Base-by-base conservation (phyloP, 2,329 filamentous ascomycete species). In the Cryphonectria naterciae region DNA sequence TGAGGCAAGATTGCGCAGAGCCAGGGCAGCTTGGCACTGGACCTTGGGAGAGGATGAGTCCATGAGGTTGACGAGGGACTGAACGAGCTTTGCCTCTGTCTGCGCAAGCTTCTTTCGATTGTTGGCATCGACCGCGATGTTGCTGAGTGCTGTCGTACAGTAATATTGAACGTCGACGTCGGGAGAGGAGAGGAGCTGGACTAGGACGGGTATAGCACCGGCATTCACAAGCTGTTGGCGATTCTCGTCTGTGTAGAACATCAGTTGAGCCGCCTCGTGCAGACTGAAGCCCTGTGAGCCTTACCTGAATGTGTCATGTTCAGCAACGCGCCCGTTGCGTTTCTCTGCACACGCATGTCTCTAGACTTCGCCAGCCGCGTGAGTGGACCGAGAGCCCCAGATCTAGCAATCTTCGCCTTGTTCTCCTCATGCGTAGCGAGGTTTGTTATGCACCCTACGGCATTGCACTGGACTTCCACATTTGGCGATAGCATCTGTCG, bases 101-200 rank as follows among this genome's bases (percentile, higher is more conserved):
- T 97, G 92, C 41, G 95, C 94, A 68, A 99, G 88, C 80, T 95
- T 94, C 78, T 95, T 94, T 75, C 96, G 88, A 83, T 98, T 98
- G 77, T 90, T 92, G 62, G 92, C 88, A 79, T 99, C 96, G 68
- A 99, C 96, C 8, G 96, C 96, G 76, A 99, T 99, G 81, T 99
- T 99, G 86, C 95, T 98, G 71, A 99, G 88, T 17, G 96, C 96
- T 5, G 96, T 99, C 25, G 96, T 99, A 84, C 96, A 99, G 83
- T 99, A 99, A 83, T 99, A 99, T 83, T 99, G 96, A 43, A 99
- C 96, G 79, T 99, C 96, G 75, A 98, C 95, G 78, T 99, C 96
- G 71, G 92, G 85, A 37, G 96, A 98, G 11, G 93, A 94, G 62
- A 99, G 90, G 35, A 99, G 90, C 79, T 98, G 94, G 56, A 99